These are phyloP conservation scores for Neoascochyta sp. DNA, from an alignment of 2,329 filamentous ascomycete species.

Conservation along the genomic window DNA sequence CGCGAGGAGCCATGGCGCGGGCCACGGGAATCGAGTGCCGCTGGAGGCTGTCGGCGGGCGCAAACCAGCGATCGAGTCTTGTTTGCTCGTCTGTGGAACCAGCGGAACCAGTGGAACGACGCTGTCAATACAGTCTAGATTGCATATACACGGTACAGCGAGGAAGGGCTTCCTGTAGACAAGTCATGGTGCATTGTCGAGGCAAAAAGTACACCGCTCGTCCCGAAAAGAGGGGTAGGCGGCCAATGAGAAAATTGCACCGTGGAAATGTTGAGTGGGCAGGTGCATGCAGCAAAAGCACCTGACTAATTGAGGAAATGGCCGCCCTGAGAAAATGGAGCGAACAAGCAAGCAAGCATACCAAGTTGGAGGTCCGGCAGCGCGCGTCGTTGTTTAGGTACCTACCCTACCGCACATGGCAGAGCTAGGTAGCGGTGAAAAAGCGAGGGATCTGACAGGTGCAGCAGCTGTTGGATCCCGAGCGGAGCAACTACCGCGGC, in stretches of 20 bases:
- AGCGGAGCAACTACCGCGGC: no score
- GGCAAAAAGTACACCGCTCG: conserved; percentile 24
- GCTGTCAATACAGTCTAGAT: conserved; percentile 3
- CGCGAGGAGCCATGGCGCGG: no score
- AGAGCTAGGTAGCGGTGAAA: no score
- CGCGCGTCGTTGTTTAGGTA: conserved; percentile 3
- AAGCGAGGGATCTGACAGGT: no score
- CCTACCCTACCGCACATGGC: no score
- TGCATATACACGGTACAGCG: conserved; percentile 10
- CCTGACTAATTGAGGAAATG: conserved; percentile 26
- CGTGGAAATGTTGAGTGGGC: conserved; percentile 23
- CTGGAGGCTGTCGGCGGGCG: no score
- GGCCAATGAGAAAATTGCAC: conserved; percentile 25
- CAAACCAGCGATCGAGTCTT: no score
- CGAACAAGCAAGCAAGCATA: conserved; percentile 16
- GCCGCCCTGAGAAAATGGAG: conserved; percentile 8
- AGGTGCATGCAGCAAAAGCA: conserved; percentile 29
- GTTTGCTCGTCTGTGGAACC: no score
- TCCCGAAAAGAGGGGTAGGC: conserved; percentile 24
- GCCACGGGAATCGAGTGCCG: no score
- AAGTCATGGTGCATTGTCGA: conserved; percentile 28
- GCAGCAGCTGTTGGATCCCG: no score
- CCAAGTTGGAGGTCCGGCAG: conserved; percentile 7
- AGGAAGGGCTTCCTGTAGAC: conserved; percentile 25
- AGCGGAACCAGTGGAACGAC: no score